These are phyloP conservation scores for Collybiopsis luxurians DNA, from an alignment of 768 basidiomycete species.

Conservation along the genomic window DNA sequence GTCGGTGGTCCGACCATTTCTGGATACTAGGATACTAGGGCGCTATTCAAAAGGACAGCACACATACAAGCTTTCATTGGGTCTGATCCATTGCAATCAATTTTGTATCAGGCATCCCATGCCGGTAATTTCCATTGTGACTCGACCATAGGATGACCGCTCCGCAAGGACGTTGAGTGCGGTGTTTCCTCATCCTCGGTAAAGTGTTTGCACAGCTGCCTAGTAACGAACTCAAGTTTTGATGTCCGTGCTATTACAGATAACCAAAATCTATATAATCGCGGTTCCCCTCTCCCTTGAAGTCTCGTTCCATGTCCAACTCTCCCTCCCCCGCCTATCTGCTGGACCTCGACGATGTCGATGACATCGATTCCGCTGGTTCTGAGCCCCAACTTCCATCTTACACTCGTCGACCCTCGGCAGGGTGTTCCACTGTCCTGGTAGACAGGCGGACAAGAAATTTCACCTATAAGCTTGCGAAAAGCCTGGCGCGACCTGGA, in stretches of 20 bases:
- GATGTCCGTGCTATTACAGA: neutral
- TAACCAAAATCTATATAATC: neutral
- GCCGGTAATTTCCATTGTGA: too few relatives aligned
- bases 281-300: too few relatives aligned
- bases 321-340: neutral
- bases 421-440: conserved; percentile 1
- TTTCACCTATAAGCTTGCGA: neutral
- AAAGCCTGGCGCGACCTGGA: neutral
- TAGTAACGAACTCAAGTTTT: neutral
- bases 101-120: too few relatives aligned
- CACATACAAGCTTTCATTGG: too few relatives aligned
- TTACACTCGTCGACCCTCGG: neutral
- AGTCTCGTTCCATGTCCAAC: neutral
- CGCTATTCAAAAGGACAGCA: too few relatives aligned
- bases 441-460: neutral
- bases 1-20: too few relatives aligned
- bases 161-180: neutral
- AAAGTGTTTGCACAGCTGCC: too few relatives aligned
- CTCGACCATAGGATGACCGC: neutral
- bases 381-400: neutral
- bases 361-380: neutral
- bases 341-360: neutral
- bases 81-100: too few relatives aligned
- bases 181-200: too few relatives aligned
- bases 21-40: too few relatives aligned